Conservation (phyloP, 169 alveolate species). For the Plasmodium cynomolgi region DNA sequence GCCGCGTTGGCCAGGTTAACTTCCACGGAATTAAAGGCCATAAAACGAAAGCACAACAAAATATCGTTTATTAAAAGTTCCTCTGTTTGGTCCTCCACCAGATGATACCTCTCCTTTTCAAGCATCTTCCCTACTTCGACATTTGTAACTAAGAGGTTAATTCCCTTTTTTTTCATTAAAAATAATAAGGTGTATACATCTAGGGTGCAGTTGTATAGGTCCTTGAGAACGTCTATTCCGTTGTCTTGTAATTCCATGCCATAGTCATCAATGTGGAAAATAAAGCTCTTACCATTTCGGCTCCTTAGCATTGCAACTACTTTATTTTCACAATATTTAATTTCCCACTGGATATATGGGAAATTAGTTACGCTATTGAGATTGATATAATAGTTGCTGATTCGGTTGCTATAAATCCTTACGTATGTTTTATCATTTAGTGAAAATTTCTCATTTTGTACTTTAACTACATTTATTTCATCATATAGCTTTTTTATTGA, state of each 20-base stretch:
- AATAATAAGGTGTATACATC: constrained; percentile 48
- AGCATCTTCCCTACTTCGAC: constrained; percentile 38
- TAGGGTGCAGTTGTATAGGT: constrained; percentile 21
- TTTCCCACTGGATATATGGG: constrained; percentile 43
- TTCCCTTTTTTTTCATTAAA: constrained; percentile 68
- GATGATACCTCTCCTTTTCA: constrained; percentile 7
- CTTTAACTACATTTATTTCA: constrained; percentile 40
- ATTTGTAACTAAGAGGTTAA: constrained; percentile 36
- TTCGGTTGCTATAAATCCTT: constrained; percentile 40
- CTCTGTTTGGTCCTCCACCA: constrained; percentile 9
- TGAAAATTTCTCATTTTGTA: constrained; percentile 8
- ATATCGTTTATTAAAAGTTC: constrained; percentile 66
- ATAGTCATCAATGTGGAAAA: constrained; percentile 41
- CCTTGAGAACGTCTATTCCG: constrained; percentile 42
- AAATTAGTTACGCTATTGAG: constrained; percentile 31
- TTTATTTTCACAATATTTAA: constrained; percentile 31
- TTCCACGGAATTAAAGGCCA: constrained; percentile 34
- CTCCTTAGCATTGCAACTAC: constrained; percentile 37
- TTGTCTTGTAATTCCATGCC: constrained; percentile 58
- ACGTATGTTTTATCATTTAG: constrained; percentile 38
- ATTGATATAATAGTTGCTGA: constrained; percentile 41
- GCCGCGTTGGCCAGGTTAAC: not conserved
- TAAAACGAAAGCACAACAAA: constrained; percentile 44
- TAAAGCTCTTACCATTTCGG: constrained; percentile 20
- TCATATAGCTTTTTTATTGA: not conserved